Evolutionary conservation across 371 early-diverging fungal genomes (phyloP).

Genomic region (Syncephalastrum racemosum): DNA sequence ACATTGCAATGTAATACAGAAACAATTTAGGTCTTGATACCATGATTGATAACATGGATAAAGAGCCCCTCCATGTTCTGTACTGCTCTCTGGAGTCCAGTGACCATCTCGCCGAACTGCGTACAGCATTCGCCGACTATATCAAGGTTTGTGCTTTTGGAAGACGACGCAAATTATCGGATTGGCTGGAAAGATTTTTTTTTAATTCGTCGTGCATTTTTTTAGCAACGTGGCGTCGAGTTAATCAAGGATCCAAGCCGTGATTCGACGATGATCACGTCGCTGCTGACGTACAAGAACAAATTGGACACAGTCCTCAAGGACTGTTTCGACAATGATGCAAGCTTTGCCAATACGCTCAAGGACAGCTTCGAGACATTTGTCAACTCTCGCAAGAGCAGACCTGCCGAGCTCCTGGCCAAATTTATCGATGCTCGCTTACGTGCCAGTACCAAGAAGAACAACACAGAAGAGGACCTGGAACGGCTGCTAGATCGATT

Average conservation of each 20-base stretch:
- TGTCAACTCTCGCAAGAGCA: conserved; percentile 80
- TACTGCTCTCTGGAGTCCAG: conserved; percentile 30
- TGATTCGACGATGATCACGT: conserved; percentile 55
- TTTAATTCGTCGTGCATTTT: background rate
- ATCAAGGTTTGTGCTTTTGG: conserved; percentile 23
- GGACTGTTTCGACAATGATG: conserved; percentile 61
- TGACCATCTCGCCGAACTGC: conserved; percentile 12
- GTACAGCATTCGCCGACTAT: conserved; percentile 32
- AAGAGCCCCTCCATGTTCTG: conserved; percentile 60
- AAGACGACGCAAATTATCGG: background rate
- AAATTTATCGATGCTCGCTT: conserved; percentile 72
- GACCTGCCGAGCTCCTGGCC: conserved; percentile 89
- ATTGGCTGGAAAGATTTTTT: background rate
- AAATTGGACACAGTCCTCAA: conserved; percentile 64
- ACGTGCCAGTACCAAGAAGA: conserved; percentile 47
- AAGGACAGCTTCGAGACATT: conserved; percentile 88
- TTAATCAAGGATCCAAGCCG: conserved; percentile 28
- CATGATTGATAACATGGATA: conserved; percentile 60
- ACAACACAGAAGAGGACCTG: conserved; percentile 61
- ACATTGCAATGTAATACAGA: background rate
- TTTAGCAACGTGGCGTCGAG: conserved; percentile 20
- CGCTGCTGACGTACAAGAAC: conserved; percentile 67
- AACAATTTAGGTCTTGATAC: conserved; percentile 61
- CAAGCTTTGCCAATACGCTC: conserved; percentile 61
- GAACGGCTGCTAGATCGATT: conserved; percentile 68